Evolutionary conservation across 2,329 filamentous ascomycete species (phyloP).

Genomic region (Ceratocystiopsis brevicomis): DNA sequence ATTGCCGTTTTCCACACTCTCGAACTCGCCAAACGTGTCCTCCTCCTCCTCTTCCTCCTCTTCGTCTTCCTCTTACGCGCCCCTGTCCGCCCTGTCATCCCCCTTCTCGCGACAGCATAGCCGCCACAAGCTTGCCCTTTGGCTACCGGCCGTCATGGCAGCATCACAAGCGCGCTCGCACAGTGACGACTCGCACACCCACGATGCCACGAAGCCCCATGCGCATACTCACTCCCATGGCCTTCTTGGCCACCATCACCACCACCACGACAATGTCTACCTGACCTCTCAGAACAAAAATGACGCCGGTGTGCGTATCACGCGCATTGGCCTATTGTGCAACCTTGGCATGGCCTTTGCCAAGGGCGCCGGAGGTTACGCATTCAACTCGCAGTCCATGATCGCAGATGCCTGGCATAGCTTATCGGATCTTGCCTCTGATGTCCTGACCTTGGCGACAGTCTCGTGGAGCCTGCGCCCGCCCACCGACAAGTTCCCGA

Average conservation of each 20-base stretch:
- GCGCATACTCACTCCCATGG: constrained; percentile 31
- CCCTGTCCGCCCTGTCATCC: not conserved
- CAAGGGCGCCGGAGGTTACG: constrained; percentile 81
- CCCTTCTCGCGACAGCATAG: constrained; percentile 6
- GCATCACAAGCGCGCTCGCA: constrained; percentile 9
- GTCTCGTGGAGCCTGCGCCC: constrained; percentile 84
- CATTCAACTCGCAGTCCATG: constrained; percentile 88
- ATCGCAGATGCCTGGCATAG: constrained; percentile 90
- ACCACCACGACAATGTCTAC: constrained; percentile 73
- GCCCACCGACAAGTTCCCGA: constrained; percentile 66
- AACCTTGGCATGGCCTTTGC: constrained; percentile 88
- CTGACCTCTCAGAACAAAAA: constrained; percentile 67
- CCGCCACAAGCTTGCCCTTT: constrained; percentile 7
- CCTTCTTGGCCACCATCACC: constrained; percentile 48
- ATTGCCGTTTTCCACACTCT: constrained; percentile 3
- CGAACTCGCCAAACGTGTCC: constrained; percentile 4
- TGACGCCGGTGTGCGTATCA: constrained; percentile 88
- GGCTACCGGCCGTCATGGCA: constrained; percentile 13
- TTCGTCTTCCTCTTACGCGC: not conserved
- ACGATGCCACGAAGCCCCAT: constrained; percentile 42
- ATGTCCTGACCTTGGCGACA: constrained; percentile 82
- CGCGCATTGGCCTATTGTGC: constrained; percentile 67
- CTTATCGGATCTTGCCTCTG: constrained; percentile 84
- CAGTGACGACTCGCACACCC: constrained; percentile 32
- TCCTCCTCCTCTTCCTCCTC: constrained; percentile 2